phyloP scores from a whole-genome alignment of 208 protist species.

The Leishmania major region DNA sequence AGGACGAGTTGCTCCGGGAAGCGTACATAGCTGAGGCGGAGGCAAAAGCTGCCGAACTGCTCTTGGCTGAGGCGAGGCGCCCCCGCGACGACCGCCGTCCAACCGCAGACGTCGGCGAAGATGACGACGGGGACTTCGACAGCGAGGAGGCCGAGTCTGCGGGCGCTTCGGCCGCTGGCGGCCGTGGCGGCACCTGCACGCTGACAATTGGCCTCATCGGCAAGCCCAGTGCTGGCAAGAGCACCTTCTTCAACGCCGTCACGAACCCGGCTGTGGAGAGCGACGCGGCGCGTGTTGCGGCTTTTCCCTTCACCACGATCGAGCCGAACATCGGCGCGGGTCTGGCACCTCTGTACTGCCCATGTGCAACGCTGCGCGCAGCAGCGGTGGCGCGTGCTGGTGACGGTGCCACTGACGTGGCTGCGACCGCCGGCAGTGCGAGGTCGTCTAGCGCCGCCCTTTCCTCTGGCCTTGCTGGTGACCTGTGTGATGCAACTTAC shows the following conservation, averaged over 20 bases:
- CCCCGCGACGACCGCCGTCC: not conserved
- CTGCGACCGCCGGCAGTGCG: not conserved
- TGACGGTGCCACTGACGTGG: not conserved
- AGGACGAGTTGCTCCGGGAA: slow-evolving; percentile 44
- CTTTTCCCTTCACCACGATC: slow-evolving; percentile 96
- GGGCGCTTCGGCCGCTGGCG: not conserved
- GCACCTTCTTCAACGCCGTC: slow-evolving; percentile 95
- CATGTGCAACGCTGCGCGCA: slow-evolving; percentile 43
- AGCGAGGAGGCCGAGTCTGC: slow-evolving; percentile 2
- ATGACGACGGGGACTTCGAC: not conserved
- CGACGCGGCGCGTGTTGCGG: slow-evolving; percentile 85
- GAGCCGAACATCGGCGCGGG: slow-evolving; percentile 87
- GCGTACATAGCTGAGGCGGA: slow-evolving; percentile 42
- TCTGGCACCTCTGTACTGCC: slow-evolving; percentile 70
- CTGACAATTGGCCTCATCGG: slow-evolving; percentile 94
- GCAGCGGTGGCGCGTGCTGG: not conserved
- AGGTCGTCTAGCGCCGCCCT: not conserved
- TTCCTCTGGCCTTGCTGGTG: slow-evolving; percentile 14
- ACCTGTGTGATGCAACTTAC: slow-evolving; percentile 62
- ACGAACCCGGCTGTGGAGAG: slow-evolving; percentile 79
- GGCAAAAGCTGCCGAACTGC: slow-evolving; percentile 29
- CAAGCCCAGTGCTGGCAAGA: slow-evolving; percentile 93
- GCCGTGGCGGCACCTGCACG: slow-evolving; percentile 61
- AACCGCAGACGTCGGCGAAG: slow-evolving; percentile 8
- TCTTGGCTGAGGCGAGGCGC: slow-evolving; percentile 19